Evolutionary conservation across 208 protist genomes (phyloP), one percentile per base, ranked within the genome.

Genomic region (Entamoeba invadens): DNA sequence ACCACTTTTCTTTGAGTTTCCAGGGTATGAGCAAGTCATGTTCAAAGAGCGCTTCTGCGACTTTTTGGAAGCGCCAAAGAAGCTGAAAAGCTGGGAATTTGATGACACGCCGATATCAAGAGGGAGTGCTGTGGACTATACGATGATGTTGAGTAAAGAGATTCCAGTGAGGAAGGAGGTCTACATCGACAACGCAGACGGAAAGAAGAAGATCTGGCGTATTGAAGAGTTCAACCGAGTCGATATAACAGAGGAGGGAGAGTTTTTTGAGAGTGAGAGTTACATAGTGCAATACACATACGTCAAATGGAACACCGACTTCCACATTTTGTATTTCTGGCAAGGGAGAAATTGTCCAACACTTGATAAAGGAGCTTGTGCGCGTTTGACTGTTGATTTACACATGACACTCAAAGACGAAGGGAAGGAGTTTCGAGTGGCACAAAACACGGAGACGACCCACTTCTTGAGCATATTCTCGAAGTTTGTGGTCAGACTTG

Each of bases 141-240:
- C 57, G 38, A 77, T 77, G 57, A 77, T 77, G 57, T 77, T 77
- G 38, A 77, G 16, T 77, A 77, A 77, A 77, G 57, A 77, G 38
- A 77, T 77, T 77, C 57, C 57, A 77, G 38, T 77, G 10, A 77
- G 57, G 38, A 77, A 77, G 38, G 57, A 77, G 38, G 57, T 77
- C 0, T 77, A 42, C 38, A 77, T 77, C 38, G 57, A 77, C 38
- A 77, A 77, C 38, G 57, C 57, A n/a, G 57, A 77, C 38, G 57
- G 57, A 35, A 77, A 77, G 51, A 93, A 94, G 21, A 77, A 94
- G 47, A 45, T 94, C 12, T 93, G 94, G 93, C 44, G 94, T 51
- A 94, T 94, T 94, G 45, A 94, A 16, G 94, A 94, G n/a, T 93
- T 94, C 6, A 25, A 93, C 0, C 3, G 92, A 72, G 94, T 94